A percentile compares a stretch with the other conserved stretches of the same genome.
Evolutionary conservation across 1,284 basidiomycete species (phyloP).

Genomic region (Wolfiporia cocos): DNA sequence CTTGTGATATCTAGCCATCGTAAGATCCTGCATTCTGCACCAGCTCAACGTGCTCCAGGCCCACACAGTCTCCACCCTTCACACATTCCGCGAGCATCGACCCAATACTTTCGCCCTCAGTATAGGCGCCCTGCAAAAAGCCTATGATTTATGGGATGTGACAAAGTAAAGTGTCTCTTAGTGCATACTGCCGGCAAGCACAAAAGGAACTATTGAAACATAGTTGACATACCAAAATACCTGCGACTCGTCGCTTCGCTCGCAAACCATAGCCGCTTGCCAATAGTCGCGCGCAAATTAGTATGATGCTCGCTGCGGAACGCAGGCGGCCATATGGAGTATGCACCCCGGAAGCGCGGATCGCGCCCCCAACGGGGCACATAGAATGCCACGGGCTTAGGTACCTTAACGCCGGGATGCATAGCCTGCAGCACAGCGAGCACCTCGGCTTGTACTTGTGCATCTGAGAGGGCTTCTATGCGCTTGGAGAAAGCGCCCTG

Average conservation of each 20-base stretch:
- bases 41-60: constrained; percentile 21
- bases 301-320: constrained; percentile 47
- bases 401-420: constrained; percentile 49
- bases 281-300: constrained; percentile 52
- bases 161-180: too few species aligned
- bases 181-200: background rate
- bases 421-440: constrained; percentile 49
- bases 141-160: constrained; percentile 21
- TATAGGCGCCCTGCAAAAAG: constrained; percentile 32
- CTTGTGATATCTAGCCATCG: too few species aligned
- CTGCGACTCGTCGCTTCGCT: constrained; percentile 56
- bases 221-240: constrained; percentile 52
- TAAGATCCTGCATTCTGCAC: constrained; percentile 25
- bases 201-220: constrained; percentile 15
- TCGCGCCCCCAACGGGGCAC: constrained; percentile 53
- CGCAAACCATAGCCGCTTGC: constrained; percentile 51
- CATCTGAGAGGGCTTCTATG: constrained; percentile 45
- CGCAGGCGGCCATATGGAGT: constrained; percentile 63
- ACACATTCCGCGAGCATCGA: constrained; percentile 20
- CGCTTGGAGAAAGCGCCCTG: constrained; percentile 55
- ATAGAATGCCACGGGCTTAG: constrained; percentile 46
- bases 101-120: constrained; percentile 26
- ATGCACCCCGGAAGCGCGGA: constrained; percentile 57
- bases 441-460: constrained; percentile 44
- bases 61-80: constrained; percentile 15